These are phyloP conservation scores for Xylaria sp. DNA, from an alignment of 2,329 filamentous ascomycete species.

Conservation along the genomic window DNA sequence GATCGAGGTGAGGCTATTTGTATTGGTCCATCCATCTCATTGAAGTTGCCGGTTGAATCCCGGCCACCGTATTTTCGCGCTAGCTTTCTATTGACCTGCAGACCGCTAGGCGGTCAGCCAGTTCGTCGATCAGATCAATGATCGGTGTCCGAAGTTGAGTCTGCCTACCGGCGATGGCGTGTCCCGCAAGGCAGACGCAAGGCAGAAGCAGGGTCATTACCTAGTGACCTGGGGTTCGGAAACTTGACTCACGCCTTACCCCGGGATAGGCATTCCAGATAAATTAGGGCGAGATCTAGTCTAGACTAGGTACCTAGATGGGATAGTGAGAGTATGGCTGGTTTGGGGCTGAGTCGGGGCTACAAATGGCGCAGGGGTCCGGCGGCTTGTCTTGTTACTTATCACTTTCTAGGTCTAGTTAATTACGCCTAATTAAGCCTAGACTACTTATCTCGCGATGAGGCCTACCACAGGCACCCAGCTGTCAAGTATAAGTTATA, in stretches of 20 bases:
- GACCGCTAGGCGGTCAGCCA: neutral
- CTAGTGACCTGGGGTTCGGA: neutral
- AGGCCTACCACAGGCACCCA: too few relatives aligned
- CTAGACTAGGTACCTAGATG: neutral
- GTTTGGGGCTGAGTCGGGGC: neutral
- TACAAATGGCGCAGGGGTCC: neutral
- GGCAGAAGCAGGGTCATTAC: slow-evolving; percentile 5
- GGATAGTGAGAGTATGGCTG: neutral
- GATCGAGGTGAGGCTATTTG: slow-evolving; percentile 7
- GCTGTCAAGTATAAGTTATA: too few relatives aligned
- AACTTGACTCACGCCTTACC: slow-evolving; percentile 1
- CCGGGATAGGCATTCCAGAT: neutral
- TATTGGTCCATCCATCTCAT: slow-evolving; percentile 7
- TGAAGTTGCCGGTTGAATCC: neutral
- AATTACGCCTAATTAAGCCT: neutral
- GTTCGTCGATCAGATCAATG: neutral
- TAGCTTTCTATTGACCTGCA: neutral
- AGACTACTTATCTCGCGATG: too few relatives aligned
- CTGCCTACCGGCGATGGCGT: neutral
- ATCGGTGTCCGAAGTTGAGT: neutral
- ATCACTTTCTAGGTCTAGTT: neutral
- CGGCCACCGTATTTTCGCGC: neutral
- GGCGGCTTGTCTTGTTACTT: neutral
- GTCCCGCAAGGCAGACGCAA: slow-evolving; percentile 5
- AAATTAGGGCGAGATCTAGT: neutral